Evolutionary conservation across 495 filamentous ascomycete genomes (phyloP).

Genomic region (Thozetella sp.): DNA sequence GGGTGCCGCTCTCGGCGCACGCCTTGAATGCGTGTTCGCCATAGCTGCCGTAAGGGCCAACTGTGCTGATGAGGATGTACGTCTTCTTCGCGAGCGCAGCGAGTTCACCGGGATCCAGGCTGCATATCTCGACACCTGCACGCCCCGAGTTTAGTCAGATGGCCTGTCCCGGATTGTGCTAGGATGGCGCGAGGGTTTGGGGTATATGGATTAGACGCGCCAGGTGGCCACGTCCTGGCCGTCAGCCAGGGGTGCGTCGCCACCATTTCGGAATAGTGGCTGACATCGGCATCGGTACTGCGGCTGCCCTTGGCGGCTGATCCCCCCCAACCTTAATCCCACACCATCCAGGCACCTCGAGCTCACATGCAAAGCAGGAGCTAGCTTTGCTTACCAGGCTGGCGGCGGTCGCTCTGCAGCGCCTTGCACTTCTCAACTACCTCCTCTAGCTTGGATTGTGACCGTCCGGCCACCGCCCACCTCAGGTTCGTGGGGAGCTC

Average conservation of each 20-base stretch:
- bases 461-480: constrained; percentile 91
- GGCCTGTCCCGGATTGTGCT: too few relatives aligned
- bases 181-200: too few relatives aligned
- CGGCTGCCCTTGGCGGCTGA: too few relatives aligned
- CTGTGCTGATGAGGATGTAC: constrained; percentile 75
- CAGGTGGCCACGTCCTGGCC: too few relatives aligned
- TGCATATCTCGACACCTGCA: constrained; percentile 63
- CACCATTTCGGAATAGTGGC: too few relatives aligned
- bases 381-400: constrained; percentile 56
- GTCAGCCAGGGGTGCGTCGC: too few relatives aligned
- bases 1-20: constrained; percentile 86
- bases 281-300: too few relatives aligned
- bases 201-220: too few relatives aligned
- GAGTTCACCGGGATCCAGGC: constrained; percentile 67
- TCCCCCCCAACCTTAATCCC: too few relatives aligned
- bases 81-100: constrained; percentile 71
- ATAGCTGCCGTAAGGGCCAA: constrained; percentile 81
- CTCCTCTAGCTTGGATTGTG: constrained; percentile 67
- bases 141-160: neutral
- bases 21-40: constrained; percentile 83
- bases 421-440: constrained; percentile 65
- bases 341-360: too few relatives aligned
- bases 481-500: constrained; percentile 76
- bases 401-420: constrained; percentile 69
- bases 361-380: neutral